Evolutionary conservation across 192 early-diverging fungal genomes (phyloP).

Genomic region (Endogone sp.): DNA sequence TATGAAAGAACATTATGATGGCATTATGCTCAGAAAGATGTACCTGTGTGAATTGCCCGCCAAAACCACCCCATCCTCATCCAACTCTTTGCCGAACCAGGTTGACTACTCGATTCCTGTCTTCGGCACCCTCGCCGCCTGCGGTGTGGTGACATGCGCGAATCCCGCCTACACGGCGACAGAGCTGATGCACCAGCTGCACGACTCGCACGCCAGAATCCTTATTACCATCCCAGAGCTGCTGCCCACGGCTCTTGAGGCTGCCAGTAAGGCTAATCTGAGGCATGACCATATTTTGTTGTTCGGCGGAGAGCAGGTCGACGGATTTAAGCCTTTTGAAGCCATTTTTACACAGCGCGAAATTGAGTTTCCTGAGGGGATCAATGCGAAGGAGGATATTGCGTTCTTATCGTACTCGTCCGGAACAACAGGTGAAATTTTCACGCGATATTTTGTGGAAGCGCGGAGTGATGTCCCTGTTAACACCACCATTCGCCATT

Average conservation of each 20-base stretch:
- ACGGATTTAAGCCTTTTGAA: slow-evolving; percentile 26
- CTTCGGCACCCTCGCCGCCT: slow-evolving; percentile 58
- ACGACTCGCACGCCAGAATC: slow-evolving; percentile 58
- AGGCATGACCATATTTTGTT: slow-evolving; percentile 35
- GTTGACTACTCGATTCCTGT: slow-evolving; percentile 57
- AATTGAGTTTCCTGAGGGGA: slow-evolving; percentile 10
- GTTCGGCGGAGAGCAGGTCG: slow-evolving; percentile 36
- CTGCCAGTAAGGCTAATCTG: slow-evolving; percentile 25
- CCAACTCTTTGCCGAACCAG: slow-evolving; percentile 14
- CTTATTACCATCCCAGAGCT: slow-evolving; percentile 49
- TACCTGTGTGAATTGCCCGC: not conserved
- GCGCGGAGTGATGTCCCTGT: not conserved
- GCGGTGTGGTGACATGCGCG: slow-evolving; percentile 67
- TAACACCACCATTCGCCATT: not conserved
- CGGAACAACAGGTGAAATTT: slow-evolving; percentile 34
- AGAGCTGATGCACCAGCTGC: slow-evolving; percentile 76
- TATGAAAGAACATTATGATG: not conserved
- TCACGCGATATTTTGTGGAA: slow-evolving; percentile 10
- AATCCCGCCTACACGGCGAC: slow-evolving; percentile 81
- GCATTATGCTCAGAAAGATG: slow-evolving; percentile 1
- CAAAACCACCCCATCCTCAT: not conserved
- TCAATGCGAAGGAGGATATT: slow-evolving; percentile 6
- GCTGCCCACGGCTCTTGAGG: slow-evolving; percentile 29
- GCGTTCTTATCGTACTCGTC: slow-evolving; percentile 71
- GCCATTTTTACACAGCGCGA: slow-evolving; percentile 20